Evolutionary conservation across 805 yeast species (phyloP).

Genomic region (Candida boleticola): DNA sequence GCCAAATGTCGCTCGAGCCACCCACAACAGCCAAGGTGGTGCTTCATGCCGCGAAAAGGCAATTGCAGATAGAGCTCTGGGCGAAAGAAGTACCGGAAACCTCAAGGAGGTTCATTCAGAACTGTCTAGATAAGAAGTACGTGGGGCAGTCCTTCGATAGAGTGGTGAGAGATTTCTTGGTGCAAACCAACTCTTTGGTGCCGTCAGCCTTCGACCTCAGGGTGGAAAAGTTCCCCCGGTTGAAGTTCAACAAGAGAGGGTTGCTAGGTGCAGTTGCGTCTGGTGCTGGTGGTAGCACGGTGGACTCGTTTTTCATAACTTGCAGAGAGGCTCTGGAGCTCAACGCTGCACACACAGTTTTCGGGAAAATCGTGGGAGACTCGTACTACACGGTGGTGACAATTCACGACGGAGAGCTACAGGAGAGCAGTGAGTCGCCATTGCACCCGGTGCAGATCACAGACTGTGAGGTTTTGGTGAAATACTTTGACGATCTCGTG

Average conservation of each 20-base stretch:
- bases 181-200: slow-evolving; percentile 9
- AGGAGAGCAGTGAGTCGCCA: slow-evolving; percentile 39
- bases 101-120: slow-evolving; percentile 46
- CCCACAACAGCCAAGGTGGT: slow-evolving; percentile 58
- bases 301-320: slow-evolving; percentile 42
- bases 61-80: slow-evolving; percentile 60
- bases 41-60: slow-evolving; percentile 57
- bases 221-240: slow-evolving; percentile 34
- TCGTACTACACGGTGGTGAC: slow-evolving; percentile 51
- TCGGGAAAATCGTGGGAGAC: slow-evolving; percentile 61
- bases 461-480: slow-evolving; percentile 39
- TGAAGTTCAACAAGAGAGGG: slow-evolving; percentile 53
- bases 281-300: slow-evolving; percentile 17
- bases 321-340: slow-evolving; percentile 44
- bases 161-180: slow-evolving; percentile 25
- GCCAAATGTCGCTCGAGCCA: slow-evolving; percentile 44
- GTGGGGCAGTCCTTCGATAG: slow-evolving; percentile 41
- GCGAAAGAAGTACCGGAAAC: slow-evolving; percentile 63
- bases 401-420: slow-evolving; percentile 48
- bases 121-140: slow-evolving; percentile 44
- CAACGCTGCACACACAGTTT: slow-evolving; percentile 38
- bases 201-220: slow-evolving; percentile 27
- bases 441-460: slow-evolving; percentile 50
- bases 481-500: slow-evolving; percentile 47
- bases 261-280: slow-evolving; percentile 48